These are phyloP conservation scores for Erodium maritimum DNA, from an alignment of 345 rosid genomes.

Conservation along the genomic window DNA sequence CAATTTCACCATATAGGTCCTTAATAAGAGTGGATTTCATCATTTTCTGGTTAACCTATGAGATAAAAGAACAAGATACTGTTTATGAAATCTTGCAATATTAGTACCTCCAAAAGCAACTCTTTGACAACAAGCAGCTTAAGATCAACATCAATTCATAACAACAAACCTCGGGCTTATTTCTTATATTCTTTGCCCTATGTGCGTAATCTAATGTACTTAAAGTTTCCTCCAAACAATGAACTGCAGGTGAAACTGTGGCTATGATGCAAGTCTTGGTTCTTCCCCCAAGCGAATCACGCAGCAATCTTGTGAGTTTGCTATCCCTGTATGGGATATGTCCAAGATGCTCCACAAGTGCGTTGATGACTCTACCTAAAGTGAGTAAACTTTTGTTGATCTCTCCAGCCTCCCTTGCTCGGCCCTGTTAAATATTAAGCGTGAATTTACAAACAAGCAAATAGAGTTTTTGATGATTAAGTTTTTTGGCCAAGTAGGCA, in stretches of 20 bases:
- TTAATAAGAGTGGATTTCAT: constrained; percentile 97
- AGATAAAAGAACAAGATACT: too few species aligned
- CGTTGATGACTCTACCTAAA: constrained; percentile 89
- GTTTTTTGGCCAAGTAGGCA: too few species aligned
- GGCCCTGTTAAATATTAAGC: constrained; percentile 36
- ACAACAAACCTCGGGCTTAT: constrained; percentile 87
- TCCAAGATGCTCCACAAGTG: constrained; percentile 98
- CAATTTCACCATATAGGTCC: constrained; percentile 97
- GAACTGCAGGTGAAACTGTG: constrained; percentile 98
- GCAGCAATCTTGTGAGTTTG: constrained; percentile 59
- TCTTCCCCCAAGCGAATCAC: constrained; percentile 99
- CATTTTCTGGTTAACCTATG: constrained; percentile 94
- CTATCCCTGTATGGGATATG: constrained; percentile 63
- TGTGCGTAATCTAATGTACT: constrained; percentile 97
- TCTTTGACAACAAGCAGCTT: too few species aligned
- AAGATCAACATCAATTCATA: too few species aligned
- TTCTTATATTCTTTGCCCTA: constrained; percentile 85
- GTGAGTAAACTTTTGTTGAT: constrained; percentile 97
- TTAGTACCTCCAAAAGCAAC: too few species aligned
- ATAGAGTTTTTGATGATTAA: too few species aligned
- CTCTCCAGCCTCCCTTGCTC: constrained; percentile 99
- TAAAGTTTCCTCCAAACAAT: constrained; percentile 89
- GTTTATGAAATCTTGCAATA: too few species aligned
- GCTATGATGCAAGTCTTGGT: constrained; percentile 98
- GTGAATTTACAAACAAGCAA: too few species aligned